phyloP scores from a whole-genome alignment of 2,329 filamentous ascomycete species.

The Clonostachys solani region DNA sequence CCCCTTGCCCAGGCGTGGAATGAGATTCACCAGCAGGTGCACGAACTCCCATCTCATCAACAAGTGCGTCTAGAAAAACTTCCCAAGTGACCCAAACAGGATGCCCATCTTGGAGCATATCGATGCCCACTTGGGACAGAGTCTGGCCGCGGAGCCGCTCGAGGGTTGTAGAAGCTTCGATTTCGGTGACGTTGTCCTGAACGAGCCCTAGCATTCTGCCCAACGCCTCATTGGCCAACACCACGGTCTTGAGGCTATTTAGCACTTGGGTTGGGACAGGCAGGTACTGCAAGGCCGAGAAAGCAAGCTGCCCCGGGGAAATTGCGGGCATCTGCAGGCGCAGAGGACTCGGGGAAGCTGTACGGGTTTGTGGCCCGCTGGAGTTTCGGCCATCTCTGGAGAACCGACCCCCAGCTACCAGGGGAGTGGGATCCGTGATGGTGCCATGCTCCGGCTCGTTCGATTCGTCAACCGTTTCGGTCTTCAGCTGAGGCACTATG shows the following conservation, averaged over 20 bases:
- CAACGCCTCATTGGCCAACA: constrained; percentile 74
- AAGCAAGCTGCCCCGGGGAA: constrained; percentile 52
- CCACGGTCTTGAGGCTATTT: constrained; percentile 63
- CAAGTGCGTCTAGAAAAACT: constrained; percentile 50
- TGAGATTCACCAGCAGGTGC: constrained; percentile 12
- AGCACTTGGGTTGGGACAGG: constrained; percentile 69
- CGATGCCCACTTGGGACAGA: constrained; percentile 66
- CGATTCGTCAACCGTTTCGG: neutral
- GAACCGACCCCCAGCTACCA: constrained; percentile 17
- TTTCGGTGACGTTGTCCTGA: constrained; percentile 28
- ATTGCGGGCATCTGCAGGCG: constrained; percentile 39
- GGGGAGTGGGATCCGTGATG: constrained; percentile 14
- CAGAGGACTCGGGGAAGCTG: constrained; percentile 29
- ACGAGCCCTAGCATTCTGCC: constrained; percentile 62
- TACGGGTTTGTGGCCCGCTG: constrained; percentile 12
- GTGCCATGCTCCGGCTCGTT: constrained; percentile 4
- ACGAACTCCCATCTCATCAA: constrained; percentile 32
- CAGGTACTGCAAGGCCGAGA: constrained; percentile 68
- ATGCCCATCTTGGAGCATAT: constrained; percentile 65
- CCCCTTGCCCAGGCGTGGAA: constrained; percentile 9
- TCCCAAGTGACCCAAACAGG: constrained; percentile 58
- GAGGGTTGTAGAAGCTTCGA: constrained; percentile 38
- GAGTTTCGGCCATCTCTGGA: constrained; percentile 9
- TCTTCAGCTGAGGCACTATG: neutral
- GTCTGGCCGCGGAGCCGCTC: constrained; percentile 62